Evolutionary conservation across 1,139 yeast species (phyloP), one percentile per base, ranked within the genome.

Genomic region (Suhomyces choctaworum): DNA sequence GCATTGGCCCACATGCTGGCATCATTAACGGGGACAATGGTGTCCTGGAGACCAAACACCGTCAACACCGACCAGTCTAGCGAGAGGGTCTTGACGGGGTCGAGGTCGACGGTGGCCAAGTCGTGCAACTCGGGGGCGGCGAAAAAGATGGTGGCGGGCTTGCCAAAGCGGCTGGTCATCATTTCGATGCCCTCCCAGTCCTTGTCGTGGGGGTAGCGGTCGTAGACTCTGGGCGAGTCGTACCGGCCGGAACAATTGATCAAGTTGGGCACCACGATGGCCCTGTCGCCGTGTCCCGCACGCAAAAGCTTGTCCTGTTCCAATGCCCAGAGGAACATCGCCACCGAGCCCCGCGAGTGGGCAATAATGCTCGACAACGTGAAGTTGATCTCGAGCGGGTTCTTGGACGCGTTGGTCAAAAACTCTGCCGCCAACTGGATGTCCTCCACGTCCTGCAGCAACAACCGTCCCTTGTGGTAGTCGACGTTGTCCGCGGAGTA

Each of bases 271-370:
- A 85, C 78, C 15, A 64, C 43, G 8, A 66, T 59, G 13, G 66
- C 65, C 11, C 58, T 55, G 4, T 58, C 33, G 1, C 59, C 49
- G 1, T 35, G 27, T 12, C 54, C 47, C 5, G 64, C 63, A 32
- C 52, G 64, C 40, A 52, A 41, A 16, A 57, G 47, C 11, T 52
- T 41, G 37, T 68, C 70, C 42, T 75, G 77, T 31, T 58, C 47
- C 27, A 71, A 40, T 1, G 82, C 81, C 88, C 94, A 89, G 38
- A 75, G 63, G 49, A 86, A 80, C 79, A 81, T 77, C n/a, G 92
- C 83, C 16, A 84, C 74, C 1, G 78, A 69, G 4, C 95, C 97
- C 41, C 97, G 65, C 0, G 96, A 86, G 55, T 90, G 97, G 2
- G 80, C 82, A 22, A 86, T 66, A 5, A 83, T 66, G 2, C 82